These are phyloP conservation scores for Saprolegnia parasitica DNA, from an alignment of 352 stramenopile genomes.

Conservation along the genomic window DNA sequence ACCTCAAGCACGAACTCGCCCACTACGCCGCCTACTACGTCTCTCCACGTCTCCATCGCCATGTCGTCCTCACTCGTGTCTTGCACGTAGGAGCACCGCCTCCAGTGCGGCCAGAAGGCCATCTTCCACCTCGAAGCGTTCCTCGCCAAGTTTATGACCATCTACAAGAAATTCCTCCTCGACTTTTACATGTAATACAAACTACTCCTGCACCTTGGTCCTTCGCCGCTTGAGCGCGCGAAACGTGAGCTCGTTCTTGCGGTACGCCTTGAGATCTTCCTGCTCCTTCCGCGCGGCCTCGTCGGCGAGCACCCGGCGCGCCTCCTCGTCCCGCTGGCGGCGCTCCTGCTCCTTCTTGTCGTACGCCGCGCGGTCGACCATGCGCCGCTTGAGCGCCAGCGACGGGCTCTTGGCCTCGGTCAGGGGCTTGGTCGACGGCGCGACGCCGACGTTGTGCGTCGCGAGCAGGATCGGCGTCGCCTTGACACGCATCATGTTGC, in stretches of 20 bases:
- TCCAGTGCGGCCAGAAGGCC: constrained; percentile 95
- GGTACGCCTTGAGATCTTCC: not conserved
- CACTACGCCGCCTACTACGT: constrained; percentile 74
- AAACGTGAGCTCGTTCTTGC: constrained; percentile 18
- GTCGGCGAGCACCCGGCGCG: not conserved
- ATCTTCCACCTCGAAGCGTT: constrained; percentile 99
- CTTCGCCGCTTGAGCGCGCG: constrained; percentile 1
- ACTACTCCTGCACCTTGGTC: not conserved
- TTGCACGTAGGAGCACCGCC: constrained; percentile 86
- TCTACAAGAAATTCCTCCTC: constrained; percentile 98
- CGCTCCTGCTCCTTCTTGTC: constrained; percentile 23
- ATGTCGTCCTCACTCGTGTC: not conserved
- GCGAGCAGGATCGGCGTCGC: constrained; percentile 17
- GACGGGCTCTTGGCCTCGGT: constrained; percentile 9
- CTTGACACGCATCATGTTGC: not conserved
- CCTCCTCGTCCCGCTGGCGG: not conserved
- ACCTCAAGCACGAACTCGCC: constrained; percentile 95
- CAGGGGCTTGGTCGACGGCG: constrained; percentile 3
- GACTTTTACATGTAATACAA: constrained; percentile 82
- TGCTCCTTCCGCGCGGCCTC: constrained; percentile 1
- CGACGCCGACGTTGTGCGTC: not conserved
- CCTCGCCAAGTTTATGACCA: constrained; percentile 98
- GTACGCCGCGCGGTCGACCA: constrained; percentile 13
- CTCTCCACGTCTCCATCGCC: constrained; percentile 3
- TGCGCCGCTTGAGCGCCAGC: constrained; percentile 20